Base-by-base conservation (phyloP, 1,139 yeast species). In the Martiniozyma asiatica region DNA sequence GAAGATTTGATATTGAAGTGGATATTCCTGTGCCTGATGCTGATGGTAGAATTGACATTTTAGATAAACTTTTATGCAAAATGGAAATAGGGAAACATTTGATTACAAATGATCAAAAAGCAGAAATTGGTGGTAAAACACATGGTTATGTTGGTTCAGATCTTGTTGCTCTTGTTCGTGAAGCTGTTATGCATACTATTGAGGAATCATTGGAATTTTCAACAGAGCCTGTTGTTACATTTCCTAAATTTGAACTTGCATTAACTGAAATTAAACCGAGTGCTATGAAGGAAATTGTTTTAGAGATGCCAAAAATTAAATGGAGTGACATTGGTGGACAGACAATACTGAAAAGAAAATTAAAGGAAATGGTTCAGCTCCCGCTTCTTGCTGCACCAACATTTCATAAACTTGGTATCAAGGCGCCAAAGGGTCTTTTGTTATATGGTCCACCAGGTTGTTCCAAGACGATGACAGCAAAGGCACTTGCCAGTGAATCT, bases 281-380 rank as follows among this genome's bases (percentile, higher is more conserved):
- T 36, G 98, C 97, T 2, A 89, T 92, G 98, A 68, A 95, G 36
- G 98, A 92, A 49, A 82, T 87, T 34, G 76, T 85, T 37, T 60
- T 89, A 33, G 99, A 89, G 47, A 82, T 87, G 68, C 97, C 98
- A 4, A 81, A 84, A 47, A 94, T 87, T 1, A 66, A 70, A 40
- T 89, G 98, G 98, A 59, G 72, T 10, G 98, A 92, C 55, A 87
- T 89, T 43, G 98, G 98, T 13, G 99, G 99, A 1, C 97, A 89
- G 52, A 75, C 77, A 14, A 76, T 71, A 13, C 63, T 89, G 35
- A 89, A 89, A 48, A 65, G 65, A 37, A 81, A 85, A 45, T 65
- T 89, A 42, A 68, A 68, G 22, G 98, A 89, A 49, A 92, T 92
- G 52, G 89, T 89, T 14, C 94, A 85, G 47, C 61, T 93, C 46